Evolutionary conservation across 1,284 basidiomycete species (phyloP), one percentile per base, ranked within the genome.

Genomic region (Cutaneotrichosporon spelunceum): DNA sequence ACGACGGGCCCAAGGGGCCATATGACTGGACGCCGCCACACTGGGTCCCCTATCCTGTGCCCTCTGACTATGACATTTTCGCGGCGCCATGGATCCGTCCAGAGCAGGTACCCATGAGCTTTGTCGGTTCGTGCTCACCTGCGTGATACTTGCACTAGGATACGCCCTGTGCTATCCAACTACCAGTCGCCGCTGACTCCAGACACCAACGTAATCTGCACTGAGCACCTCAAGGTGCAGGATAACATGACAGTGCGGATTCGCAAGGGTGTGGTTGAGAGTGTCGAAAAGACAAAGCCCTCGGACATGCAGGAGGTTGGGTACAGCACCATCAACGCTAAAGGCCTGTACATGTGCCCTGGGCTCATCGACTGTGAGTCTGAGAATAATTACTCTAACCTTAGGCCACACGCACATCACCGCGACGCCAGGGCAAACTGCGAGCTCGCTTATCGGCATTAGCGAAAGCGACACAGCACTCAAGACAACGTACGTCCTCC

Each of bases 401-500:
- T 74, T 79, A 72, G 79, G 79, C 47, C 82, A 83, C 73, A 82
- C 83, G 0, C 82, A 83, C 68, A 77, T 82, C 57, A 80, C 78
- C 1, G 81, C 81, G 1, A 77, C 80, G 1, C 82, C 81, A 1
- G 73, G 71, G 6, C 48, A 75, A 13, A 75, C 62, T 10, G 63
- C 65, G 39, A 59, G 13, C 24, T 49, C 29, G 27, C 53, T 59
- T 19, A 39, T 52, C 26, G 53, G 56, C 36, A 48, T n/a, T 13
- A 64, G 53, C 58, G 75, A 78, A 27, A 76, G 81, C 33, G 67
- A 78, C 27, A 73, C 80, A 19, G 70, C 79, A 45, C 67, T 82
- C 53, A 71, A 79, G 45, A 72, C 79, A 1, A 78, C 79, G 3
- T 82, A 81, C 55, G 79, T 81, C 2, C 66, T 83, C 21, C 60